phyloP scores from a whole-genome alignment of 495 filamentous ascomycete species.

The Chaetomium cochliodes region DNA sequence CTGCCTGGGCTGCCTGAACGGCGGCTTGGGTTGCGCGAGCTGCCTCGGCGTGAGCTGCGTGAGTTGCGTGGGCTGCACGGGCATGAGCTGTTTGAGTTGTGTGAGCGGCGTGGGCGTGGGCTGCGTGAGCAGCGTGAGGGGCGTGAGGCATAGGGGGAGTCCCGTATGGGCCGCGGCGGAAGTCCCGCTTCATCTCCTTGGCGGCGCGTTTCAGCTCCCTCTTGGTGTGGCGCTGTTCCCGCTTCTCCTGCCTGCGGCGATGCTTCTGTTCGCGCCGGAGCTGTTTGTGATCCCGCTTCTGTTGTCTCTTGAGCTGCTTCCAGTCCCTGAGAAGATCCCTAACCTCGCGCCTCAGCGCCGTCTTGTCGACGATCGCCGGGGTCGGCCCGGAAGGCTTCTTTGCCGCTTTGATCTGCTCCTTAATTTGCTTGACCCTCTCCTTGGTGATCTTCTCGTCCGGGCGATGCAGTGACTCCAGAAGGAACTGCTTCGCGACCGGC shows the following conservation, averaged over 20 bases:
- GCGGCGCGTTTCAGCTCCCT: slow-evolving; percentile 27
- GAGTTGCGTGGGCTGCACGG: too few relatives aligned
- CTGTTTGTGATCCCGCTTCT: slow-evolving; percentile 33
- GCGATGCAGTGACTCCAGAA: slow-evolving; percentile 44
- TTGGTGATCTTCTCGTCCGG: slow-evolving; percentile 48
- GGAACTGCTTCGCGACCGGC: slow-evolving; percentile 35
- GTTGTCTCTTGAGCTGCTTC: slow-evolving; percentile 44
- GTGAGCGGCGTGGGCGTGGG: background rate
- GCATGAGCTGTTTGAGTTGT: background rate
- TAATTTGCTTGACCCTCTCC: slow-evolving; percentile 37
- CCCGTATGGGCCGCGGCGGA: background rate
- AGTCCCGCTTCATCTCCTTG: slow-evolving; percentile 25
- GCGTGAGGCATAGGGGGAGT: background rate
- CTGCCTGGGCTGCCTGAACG: too few relatives aligned
- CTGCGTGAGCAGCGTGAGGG: background rate
- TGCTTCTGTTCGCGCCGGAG: slow-evolving; percentile 32
- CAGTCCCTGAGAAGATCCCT: slow-evolving; percentile 40
- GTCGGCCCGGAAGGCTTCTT: slow-evolving; percentile 28
- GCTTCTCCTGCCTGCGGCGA: slow-evolving; percentile 26
- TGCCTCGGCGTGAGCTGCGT: too few relatives aligned
- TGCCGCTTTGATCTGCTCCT: slow-evolving; percentile 43
- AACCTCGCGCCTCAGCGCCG: slow-evolving; percentile 42
- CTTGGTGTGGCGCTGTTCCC: slow-evolving; percentile 23
- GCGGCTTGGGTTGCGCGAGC: background rate
- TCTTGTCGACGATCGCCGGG: slow-evolving; percentile 25